Evolutionary conservation across 2,329 filamentous ascomycete species (phyloP), one percentile per base, ranked within the genome.

Genomic region (Scopulariopsis brevicaulis): DNA sequence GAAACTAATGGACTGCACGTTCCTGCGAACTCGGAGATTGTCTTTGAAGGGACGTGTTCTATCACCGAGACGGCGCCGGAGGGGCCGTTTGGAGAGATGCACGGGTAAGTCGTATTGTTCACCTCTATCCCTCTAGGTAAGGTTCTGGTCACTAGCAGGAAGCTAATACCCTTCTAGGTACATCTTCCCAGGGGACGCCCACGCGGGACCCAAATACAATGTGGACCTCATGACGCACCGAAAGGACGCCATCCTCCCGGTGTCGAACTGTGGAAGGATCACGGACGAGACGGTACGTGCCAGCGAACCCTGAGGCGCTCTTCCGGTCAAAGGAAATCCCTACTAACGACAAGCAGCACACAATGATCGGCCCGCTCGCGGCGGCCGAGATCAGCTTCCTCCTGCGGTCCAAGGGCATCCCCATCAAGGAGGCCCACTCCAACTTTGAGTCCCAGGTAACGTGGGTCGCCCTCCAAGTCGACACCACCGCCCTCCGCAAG

Each of bases 401-500:
- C 20, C 71, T 65, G 54, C 67, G 73, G 59, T 62, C 66, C 12
- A 60, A 67, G 7, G 68, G 65, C 1, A 65, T 80, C 1, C 77
- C 77, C 0, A 67, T 80, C 56, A 72, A 62, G 3, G 72, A 78
- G 14, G 70, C 71, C 1, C 76, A 72, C 60, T 61, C 74, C 0
- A 75, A 74, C 0, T 74, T 77, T 54, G 74, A 77, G 59, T 69
- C 74, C 0, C 73, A 77, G 58, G 75, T 74, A 0, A 78, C 72
- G 0, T 80, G 77, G 77, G 69, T 70, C 0, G 75, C 68, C 0
- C 62, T 86, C 63, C 76, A 83, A 59, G 76, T 84, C 24, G 82
- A 86, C 64, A 79, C 76, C 1, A 70, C 73, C 6, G 79, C 79
- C 64, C 73, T 86, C 10, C 77, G 78, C 34, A 73, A 75, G 10